Base-by-base conservation (phyloP, 1,284 basidiomycete genomes). In the Trichosporon asahii region DNA sequence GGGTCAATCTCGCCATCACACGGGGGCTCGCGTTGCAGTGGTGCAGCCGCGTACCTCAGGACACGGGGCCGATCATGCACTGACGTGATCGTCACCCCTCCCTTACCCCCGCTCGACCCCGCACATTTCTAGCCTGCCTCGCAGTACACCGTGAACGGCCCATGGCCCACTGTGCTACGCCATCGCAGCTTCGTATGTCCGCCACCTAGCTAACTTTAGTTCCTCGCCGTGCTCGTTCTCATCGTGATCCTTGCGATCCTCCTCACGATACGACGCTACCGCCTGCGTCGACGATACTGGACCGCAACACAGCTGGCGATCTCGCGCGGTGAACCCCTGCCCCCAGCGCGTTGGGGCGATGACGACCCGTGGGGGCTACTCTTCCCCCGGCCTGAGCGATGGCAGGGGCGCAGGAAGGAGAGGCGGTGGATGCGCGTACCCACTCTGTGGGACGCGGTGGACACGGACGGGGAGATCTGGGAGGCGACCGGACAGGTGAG, bases 221-320 rank as follows among this genome's bases (percentile, higher is more conserved):
- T 82, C 57, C 77, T 82, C n/a, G 80, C 77, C 27, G 77, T 80
- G 14, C 71, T 82, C 14, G 74, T 80, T 37, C 69, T 78, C 29
- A 72, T 82, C 18, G 70, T 80, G 40, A 35, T 71, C 14, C 66
- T 80, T 21, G 80, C 79, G 2, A 76, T 71, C 7, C 75, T 74
- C 33, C 66, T 82, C 12, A 76, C 77, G 12, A 67, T 73, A 23
- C 73, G 79, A 33, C 74, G 76, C 2, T 76, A 78, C 64, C 73
- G 78, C 29, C 71, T 79, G 46, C 72, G 80, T 27, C 67, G 79
- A 21, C 76, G 77, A 35, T 80, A 80, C 68, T 75, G 79, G 11
- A 76, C 76, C 14, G 79, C 79, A 1, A 74, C 78, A 6, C 79
- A 80, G 65, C 64, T 78, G 3, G 79, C 80, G 4, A 65, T 82